phyloP scores from a whole-genome alignment of 1,284 basidiomycete genomes.

The Sanghuangporus sanghuang region DNA sequence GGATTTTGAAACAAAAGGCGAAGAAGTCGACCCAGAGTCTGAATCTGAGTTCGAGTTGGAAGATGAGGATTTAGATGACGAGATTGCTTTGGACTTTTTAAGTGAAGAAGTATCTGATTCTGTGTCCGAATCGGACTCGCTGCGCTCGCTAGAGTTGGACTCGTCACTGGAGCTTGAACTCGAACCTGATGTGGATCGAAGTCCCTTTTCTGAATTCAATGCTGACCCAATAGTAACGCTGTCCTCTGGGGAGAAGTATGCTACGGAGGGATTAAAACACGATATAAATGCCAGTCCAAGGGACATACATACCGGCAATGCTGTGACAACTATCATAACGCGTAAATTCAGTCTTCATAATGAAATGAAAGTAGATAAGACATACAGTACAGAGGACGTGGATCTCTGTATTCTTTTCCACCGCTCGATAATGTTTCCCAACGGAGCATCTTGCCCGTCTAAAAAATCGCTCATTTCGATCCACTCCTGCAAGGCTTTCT shows the following conservation, averaged over 20 bases:
- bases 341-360: neutral
- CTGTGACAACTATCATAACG: neutral
- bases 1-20: conserved; percentile 4
- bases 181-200: neutral
- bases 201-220: neutral
- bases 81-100: too few species aligned
- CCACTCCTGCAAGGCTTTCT: conserved; percentile 61
- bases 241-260: too few species aligned
- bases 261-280: too few species aligned
- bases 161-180: conserved; percentile 24
- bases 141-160: conserved; percentile 25
- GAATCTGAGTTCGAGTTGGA: conserved; percentile 24
- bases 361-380: neutral
- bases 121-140: conserved; percentile 18
- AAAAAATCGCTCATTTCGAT: conserved; percentile 28
- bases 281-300: neutral
- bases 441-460: conserved; percentile 18
- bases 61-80: neutral
- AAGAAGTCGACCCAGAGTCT: conserved; percentile 8
- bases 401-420: conserved; percentile 19
- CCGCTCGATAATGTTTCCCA: conserved; percentile 2
- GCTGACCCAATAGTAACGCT: too few species aligned
- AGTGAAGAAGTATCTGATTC: too few species aligned
- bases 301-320: neutral
- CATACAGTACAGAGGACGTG: conserved; percentile 2